These are phyloP conservation scores for Euphorbia pulcherrima DNA, from an alignment of 345 rosid species.

Conservation along the genomic window DNA sequence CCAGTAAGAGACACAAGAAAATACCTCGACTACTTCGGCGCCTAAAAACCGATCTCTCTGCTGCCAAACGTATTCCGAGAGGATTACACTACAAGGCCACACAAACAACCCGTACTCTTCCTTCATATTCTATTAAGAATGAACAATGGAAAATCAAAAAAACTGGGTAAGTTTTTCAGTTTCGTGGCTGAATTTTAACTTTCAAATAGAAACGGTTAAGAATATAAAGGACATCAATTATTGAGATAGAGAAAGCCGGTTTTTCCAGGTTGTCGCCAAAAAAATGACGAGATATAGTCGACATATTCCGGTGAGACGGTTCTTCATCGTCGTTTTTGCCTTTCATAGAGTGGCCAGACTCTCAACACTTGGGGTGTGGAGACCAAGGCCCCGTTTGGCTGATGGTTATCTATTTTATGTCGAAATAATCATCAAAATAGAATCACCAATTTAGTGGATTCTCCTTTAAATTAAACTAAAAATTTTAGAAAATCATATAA, in stretches of 20 bases:
- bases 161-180: background rate
- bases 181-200: background rate
- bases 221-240: slow-evolving; percentile 54
- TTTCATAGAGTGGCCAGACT: background rate
- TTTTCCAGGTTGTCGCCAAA: slow-evolving; percentile 42
- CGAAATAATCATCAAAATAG: too few species aligned
- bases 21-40: slow-evolving; percentile 55
- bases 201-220: background rate
- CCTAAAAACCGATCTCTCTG: slow-evolving; percentile 57
- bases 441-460: too few species aligned
- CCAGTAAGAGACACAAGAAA: background rate
- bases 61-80: slow-evolving; percentile 94
- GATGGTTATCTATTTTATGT: too few species aligned
- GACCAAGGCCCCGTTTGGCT: too few species aligned
- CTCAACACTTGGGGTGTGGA: background rate
- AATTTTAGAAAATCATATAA: too few species aligned
- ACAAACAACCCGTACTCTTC: slow-evolving; percentile 86
- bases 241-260: slow-evolving; percentile 47
- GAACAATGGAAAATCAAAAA: background rate
- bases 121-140: slow-evolving; percentile 53
- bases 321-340: slow-evolving; percentile 15
- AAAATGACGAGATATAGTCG: slow-evolving; percentile 48
- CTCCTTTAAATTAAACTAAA: too few species aligned
- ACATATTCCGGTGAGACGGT: slow-evolving; percentile 26
- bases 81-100: slow-evolving; percentile 82